These are phyloP conservation scores for Hypoxylon rickii DNA, from an alignment of 495 filamentous ascomycete species.

Conservation along the genomic window DNA sequence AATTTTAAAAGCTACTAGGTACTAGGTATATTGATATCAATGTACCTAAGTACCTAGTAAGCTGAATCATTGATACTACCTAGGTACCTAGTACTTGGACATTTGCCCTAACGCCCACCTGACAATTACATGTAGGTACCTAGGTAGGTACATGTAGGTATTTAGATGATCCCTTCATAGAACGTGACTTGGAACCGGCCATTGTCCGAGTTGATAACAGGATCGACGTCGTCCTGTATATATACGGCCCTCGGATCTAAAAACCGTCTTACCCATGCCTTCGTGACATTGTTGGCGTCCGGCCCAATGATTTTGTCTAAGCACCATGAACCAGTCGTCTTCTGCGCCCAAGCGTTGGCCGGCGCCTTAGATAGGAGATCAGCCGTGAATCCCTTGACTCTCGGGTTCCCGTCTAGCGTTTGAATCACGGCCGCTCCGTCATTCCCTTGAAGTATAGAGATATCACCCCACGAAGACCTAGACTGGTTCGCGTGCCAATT, in stretches of 20 bases:
- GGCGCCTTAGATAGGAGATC: conserved; percentile 22
- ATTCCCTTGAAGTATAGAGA: conserved; percentile 26
- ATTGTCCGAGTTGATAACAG: conserved; percentile 27
- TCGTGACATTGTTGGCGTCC: conserved; percentile 22
- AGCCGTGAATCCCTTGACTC: conserved; percentile 16
- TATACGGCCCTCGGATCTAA: conserved; percentile 19
- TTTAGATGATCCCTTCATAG: conserved; percentile 18
- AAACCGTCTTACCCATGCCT: conserved; percentile 15
- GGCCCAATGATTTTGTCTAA: conserved; percentile 23
- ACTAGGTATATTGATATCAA: too few relatives aligned
- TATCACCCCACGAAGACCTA: conserved; percentile 23
- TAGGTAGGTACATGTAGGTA: neutral
- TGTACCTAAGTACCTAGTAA: too few relatives aligned
- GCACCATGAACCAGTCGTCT: conserved; percentile 26
- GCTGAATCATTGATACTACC: too few relatives aligned
- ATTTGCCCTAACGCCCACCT: too few relatives aligned
- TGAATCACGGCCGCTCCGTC: conserved; percentile 20
- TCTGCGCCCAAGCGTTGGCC: conserved; percentile 7
- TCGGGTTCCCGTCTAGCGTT: conserved; percentile 17
- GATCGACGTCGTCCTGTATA: conserved; percentile 15
- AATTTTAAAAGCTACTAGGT: too few relatives aligned
- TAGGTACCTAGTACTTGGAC: too few relatives aligned
- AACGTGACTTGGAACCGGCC: conserved; percentile 28
- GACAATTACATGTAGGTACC: neutral
- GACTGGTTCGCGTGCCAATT: conserved; percentile 27